phyloP scores from a whole-genome alignment of 306 rosid species.

The Cicer pinnatifidum region DNA sequence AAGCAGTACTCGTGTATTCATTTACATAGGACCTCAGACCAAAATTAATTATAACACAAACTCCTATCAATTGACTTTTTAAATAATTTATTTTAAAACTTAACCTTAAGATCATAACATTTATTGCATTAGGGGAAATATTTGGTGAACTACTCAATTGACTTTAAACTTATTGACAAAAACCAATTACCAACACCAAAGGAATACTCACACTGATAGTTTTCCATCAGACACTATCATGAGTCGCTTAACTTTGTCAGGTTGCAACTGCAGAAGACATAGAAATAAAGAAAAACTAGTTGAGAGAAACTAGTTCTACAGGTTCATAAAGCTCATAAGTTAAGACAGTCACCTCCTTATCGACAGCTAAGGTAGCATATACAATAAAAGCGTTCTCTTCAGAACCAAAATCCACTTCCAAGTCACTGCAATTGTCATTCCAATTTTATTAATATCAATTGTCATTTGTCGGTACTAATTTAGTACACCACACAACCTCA shows the following conservation, averaged over 20 bases:
- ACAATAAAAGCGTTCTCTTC: constrained; percentile 74
- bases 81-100: background rate
- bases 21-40: background rate
- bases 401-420: constrained; percentile 75
- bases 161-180: background rate
- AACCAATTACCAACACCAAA: constrained; percentile 11
- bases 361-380: constrained; percentile 66
- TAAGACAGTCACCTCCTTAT: constrained; percentile 64
- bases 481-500: constrained; percentile 14
- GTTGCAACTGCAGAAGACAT: constrained; percentile 65
- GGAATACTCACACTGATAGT: constrained; percentile 67
- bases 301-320: constrained; percentile 21
- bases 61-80: background rate
- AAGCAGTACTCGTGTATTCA: constrained; percentile 1
- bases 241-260: constrained; percentile 82
- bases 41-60: constrained; percentile 17
- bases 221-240: constrained; percentile 71
- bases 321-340: constrained; percentile 36
- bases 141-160: constrained; percentile 1
- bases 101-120: background rate
- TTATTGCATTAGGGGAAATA: constrained; percentile 9
- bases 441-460: background rate
- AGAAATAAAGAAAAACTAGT: constrained; percentile 11
- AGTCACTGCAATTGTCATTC: constrained; percentile 62
- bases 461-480: background rate